Percentiles rank a stretch among this genome's conserved stretches.
Evolutionary conservation across 1,284 basidiomycete genomes (phyloP).

Genomic region (Porogramme epimiltina): DNA sequence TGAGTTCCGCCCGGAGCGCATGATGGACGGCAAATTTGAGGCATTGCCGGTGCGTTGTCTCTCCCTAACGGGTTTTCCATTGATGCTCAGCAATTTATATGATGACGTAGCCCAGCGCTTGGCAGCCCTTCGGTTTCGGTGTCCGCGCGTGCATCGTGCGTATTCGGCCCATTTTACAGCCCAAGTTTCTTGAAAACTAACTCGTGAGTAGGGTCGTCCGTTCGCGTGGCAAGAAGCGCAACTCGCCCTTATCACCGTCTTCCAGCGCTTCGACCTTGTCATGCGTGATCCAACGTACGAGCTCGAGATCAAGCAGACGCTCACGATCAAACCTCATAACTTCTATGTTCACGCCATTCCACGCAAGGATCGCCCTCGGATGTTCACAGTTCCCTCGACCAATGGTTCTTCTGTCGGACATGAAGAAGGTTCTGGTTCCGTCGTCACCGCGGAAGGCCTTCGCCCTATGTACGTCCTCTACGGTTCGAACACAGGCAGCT

Average conservation of each 20-base stretch:
- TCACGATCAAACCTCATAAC: constrained; percentile 50
- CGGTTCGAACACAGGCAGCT: constrained; percentile 52
- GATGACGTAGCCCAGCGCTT: constrained; percentile 37
- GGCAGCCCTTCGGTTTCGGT: constrained; percentile 47
- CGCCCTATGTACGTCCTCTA: constrained; percentile 42
- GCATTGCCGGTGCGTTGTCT: constrained; percentile 36
- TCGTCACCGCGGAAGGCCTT: constrained; percentile 2
- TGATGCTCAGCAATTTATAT: neutral
- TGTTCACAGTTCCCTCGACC: constrained; percentile 18
- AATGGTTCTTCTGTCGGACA: no score
- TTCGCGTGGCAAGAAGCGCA: constrained; percentile 50
- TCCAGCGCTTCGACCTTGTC: constrained; percentile 47
- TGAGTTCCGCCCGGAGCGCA: constrained; percentile 40
- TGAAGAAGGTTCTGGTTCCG: no score
- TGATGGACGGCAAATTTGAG: constrained; percentile 48
- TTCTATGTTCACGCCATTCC: constrained; percentile 44
- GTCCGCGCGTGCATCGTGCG: constrained; percentile 39
- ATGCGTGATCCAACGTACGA: constrained; percentile 45
- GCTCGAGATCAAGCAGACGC: constrained; percentile 44
- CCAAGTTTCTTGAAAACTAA: constrained; percentile 18
- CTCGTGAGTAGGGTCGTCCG: no score
- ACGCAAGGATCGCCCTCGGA: constrained; percentile 22
- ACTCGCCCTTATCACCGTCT: constrained; percentile 42
- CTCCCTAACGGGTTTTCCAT: neutral
- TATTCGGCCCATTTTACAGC: no score